phyloP scores from a whole-genome alignment of 495 filamentous ascomycete genomes.

The Annulohypoxylon bovei region DNA sequence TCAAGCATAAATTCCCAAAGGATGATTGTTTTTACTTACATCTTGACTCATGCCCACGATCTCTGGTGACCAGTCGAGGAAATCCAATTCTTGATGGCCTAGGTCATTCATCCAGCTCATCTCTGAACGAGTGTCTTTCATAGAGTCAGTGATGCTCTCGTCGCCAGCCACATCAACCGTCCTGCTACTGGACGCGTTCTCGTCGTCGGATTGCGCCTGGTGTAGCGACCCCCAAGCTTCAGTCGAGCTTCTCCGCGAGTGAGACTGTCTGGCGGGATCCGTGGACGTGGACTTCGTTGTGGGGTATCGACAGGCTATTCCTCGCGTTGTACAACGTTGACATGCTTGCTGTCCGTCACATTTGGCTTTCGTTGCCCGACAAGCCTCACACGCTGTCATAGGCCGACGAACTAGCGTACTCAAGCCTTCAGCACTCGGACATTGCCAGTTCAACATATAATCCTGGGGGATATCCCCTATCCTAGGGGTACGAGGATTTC shows the following conservation, averaged over 20 bases:
- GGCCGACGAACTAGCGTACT: neutral
- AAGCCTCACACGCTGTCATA: neutral
- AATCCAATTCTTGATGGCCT: neutral
- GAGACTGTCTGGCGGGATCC: neutral
- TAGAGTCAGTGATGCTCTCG: neutral
- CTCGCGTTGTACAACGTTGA: neutral
- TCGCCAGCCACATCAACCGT: neutral
- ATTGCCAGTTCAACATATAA: neutral
- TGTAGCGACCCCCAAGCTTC: neutral
- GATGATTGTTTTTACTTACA: neutral
- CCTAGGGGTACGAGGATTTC: neutral
- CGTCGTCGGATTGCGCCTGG: neutral
- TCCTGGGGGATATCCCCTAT: neutral
- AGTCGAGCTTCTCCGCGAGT: neutral
- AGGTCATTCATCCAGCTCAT: neutral
- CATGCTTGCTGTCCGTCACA: neutral
- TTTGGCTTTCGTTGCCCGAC: neutral
- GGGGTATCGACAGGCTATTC: neutral
- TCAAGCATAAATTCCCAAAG: too few relatives aligned
- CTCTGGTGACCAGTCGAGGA: neutral
- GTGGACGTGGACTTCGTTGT: neutral
- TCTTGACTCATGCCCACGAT: neutral
- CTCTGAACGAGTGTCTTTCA: neutral
- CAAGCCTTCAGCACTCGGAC: neutral
- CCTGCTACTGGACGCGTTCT: neutral